Conservation (phyloP, 495 filamentous ascomycete species). For the Lineolata rhizophorae region DNA sequence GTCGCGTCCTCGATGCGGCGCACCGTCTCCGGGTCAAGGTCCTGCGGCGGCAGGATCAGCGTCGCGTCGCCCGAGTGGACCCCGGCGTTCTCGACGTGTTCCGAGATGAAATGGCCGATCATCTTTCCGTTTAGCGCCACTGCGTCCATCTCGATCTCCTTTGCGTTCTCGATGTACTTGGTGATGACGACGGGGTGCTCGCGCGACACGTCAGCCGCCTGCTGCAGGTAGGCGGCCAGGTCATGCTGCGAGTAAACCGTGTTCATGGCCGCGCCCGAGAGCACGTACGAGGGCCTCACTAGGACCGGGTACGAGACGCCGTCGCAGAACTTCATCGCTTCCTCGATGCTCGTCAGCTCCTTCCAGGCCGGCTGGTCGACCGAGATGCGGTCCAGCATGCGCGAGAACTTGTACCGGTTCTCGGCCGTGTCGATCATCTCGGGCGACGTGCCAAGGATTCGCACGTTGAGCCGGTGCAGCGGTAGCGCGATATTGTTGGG, state of each 20-base stretch:
- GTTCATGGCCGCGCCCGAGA: slow-evolving; percentile 97
- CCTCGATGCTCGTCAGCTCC: slow-evolving; percentile 78
- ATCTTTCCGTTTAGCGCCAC: slow-evolving; percentile 73
- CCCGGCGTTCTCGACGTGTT: slow-evolving; percentile 94
- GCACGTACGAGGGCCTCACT: slow-evolving; percentile 89
- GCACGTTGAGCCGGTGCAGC: slow-evolving; percentile 69
- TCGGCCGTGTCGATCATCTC: slow-evolving; percentile 98
- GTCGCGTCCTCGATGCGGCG: slow-evolving; percentile 85
- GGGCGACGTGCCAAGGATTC: slow-evolving; percentile 82
- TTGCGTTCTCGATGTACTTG: slow-evolving; percentile 93
- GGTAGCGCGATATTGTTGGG: slow-evolving; percentile 95
- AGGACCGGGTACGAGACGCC: slow-evolving; percentile 85
- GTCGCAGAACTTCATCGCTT: slow-evolving; percentile 66
- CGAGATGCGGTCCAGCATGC: slow-evolving; percentile 81
- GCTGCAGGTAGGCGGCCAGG: slow-evolving; percentile 72
- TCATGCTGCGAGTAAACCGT: slow-evolving; percentile 88
- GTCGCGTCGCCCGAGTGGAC: slow-evolving; percentile 95
- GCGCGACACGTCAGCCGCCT: slow-evolving; percentile 77
- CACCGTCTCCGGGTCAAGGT: slow-evolving; percentile 75
- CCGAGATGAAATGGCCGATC: slow-evolving; percentile 83
- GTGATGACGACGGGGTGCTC: slow-evolving; percentile 98
- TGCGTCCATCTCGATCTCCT: slow-evolving; percentile 95
- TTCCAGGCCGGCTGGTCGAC: slow-evolving; percentile 97
- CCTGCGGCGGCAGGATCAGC: slow-evolving; percentile 82
- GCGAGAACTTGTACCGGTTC: slow-evolving; percentile 96